Conservation (phyloP, 805 yeast species). For the Tetrapisispora phaffii region DNA sequence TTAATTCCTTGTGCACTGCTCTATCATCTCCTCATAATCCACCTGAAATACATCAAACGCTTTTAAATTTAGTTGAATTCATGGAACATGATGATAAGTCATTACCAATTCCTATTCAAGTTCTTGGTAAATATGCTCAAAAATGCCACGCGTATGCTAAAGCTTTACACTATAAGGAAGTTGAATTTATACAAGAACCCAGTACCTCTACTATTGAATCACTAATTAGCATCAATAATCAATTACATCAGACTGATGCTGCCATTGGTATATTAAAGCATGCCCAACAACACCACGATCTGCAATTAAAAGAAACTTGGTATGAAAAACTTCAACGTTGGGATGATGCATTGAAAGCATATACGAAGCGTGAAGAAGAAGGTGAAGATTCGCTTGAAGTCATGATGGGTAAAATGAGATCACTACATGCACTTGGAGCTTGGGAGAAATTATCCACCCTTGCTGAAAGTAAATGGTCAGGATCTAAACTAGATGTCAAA, state of each 20-base stretch:
- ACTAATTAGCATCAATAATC: constrained; percentile 84
- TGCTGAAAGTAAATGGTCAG: constrained; percentile 78
- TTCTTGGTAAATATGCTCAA: constrained; percentile 86
- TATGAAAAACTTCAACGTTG: constrained; percentile 92
- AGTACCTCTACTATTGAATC: constrained; percentile 87
- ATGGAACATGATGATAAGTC: constrained; percentile 97
- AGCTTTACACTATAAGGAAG: constrained; percentile 89
- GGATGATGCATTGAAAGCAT: constrained; percentile 94
- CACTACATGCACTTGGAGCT: constrained; percentile 96
- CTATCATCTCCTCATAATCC: constrained; percentile 85
- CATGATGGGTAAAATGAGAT: constrained; percentile 95
- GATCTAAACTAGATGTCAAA: constrained; percentile 59
- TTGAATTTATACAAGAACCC: constrained; percentile 90
- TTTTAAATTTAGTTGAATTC: constrained; percentile 84
- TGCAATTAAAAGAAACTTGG: constrained; percentile 95
- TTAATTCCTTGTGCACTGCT: constrained; percentile 77
- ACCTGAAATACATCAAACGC: constrained; percentile 87
- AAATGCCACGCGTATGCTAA: constrained; percentile 96
- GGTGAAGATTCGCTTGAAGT: constrained; percentile 64
- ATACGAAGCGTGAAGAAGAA: constrained; percentile 60
- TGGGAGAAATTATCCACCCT: constrained; percentile 88
- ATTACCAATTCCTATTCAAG: constrained; percentile 80
- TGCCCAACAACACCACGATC: constrained; percentile 82
- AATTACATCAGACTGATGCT: constrained; percentile 92
- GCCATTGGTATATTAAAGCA: constrained; percentile 94